Conservation (phyloP, 1,284 basidiomycete species). For the Salmacisia buchloeana region DNA sequence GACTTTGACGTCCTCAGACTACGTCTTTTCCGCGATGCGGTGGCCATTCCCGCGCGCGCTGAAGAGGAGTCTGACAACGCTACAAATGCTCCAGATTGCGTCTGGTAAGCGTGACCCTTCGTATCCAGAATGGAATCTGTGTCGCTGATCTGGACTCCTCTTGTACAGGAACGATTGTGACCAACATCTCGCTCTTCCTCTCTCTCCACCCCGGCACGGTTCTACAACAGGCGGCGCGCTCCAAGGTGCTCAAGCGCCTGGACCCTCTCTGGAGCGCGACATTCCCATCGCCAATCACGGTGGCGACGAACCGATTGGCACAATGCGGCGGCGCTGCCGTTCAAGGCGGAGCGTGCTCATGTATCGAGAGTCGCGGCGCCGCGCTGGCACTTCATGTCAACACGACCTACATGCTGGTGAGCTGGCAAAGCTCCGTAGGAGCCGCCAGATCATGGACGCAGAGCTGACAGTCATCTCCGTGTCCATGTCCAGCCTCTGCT, state of each 20-base stretch:
- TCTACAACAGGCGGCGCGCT: not conserved
- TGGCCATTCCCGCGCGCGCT: slow-evolving; percentile 36
- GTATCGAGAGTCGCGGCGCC: slow-evolving; percentile 32
- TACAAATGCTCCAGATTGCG: slow-evolving; percentile 42
- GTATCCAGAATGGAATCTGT: not conserved
- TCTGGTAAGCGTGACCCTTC: slow-evolving; percentile 13
- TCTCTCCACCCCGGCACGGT: slow-evolving; percentile 20
- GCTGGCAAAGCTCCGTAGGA: not conserved
- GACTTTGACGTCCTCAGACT: slow-evolving; percentile 21
- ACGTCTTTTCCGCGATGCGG: slow-evolving; percentile 35
- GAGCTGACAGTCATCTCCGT: not conserved
- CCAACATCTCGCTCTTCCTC: slow-evolving; percentile 36
- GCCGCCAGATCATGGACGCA: not conserved
- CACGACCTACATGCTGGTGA: slow-evolving; percentile 38
- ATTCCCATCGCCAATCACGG: not conserved
- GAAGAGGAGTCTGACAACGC: slow-evolving; percentile 41
- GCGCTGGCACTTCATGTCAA: slow-evolving; percentile 39
- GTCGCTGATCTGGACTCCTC: not conserved
- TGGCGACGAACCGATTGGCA: not conserved
- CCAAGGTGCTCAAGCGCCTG: not conserved
- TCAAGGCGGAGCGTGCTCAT: slow-evolving; percentile 8
- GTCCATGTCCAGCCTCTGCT: slow-evolving; percentile 26
- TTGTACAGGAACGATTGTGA: slow-evolving; percentile 29
- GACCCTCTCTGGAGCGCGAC: slow-evolving; percentile 2
- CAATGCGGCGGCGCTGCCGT: not conserved